Conservation (phyloP, 345 rosid genomes). For the Pugionium cornutum region DNA sequence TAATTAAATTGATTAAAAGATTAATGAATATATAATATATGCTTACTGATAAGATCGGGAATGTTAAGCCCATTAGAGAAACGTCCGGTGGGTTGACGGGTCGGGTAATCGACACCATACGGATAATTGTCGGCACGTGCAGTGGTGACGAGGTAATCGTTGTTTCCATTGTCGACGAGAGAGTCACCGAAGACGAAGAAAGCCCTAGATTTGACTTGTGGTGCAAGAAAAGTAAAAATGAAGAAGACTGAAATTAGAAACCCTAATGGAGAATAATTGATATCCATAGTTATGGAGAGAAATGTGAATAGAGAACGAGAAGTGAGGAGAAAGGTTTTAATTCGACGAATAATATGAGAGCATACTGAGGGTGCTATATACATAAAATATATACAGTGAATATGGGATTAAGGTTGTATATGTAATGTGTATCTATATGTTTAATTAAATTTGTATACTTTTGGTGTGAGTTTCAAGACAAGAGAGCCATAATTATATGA, state of each 20-base stretch:
- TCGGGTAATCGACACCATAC: conserved; percentile 72
- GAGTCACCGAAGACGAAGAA: conserved; percentile 79
- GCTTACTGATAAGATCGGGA: conserved; percentile 71
- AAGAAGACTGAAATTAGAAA: conserved; percentile 25
- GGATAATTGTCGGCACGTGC: conserved; percentile 46
- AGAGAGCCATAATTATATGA: conserved; percentile 33
- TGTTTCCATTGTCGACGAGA: conserved; percentile 86
- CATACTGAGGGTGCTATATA: conserved; percentile 33
- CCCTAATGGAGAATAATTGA: conserved; percentile 27
- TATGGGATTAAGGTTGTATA: no score
- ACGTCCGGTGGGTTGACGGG: conserved; percentile 68
- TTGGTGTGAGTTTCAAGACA: conserved; percentile 16
- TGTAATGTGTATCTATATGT: conserved; percentile 8
- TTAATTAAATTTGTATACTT: not conserved
- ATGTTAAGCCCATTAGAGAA: conserved; percentile 39
- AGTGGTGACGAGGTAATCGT: conserved; percentile 71
- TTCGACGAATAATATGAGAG: conserved; percentile 19
- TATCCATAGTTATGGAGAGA: conserved; percentile 15
- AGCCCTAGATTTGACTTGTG: conserved; percentile 54
- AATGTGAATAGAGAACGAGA: not conserved
- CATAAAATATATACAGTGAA: conserved; percentile 6
- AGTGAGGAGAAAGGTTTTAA: no score
- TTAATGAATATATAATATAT: not conserved
- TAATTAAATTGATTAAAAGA: no score
- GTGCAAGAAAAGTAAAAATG: conserved; percentile 26